These are phyloP conservation scores for Cetradonia linearis DNA, from an alignment of 495 filamentous ascomycete genomes.

Conservation along the genomic window DNA sequence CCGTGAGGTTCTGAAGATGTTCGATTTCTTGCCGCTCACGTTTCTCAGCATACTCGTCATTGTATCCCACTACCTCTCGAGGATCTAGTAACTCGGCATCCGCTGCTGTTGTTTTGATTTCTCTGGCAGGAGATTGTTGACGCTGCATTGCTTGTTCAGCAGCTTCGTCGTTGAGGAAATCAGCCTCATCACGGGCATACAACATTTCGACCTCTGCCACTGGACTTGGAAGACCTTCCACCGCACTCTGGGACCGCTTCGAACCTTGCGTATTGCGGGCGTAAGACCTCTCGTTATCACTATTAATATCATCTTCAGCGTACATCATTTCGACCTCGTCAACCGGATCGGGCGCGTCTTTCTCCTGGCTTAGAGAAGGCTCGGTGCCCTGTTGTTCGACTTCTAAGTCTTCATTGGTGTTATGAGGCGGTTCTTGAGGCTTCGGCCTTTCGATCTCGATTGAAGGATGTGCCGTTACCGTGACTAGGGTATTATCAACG, in stretches of 20 bases:
- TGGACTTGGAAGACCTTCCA: neutral
- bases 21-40: neutral
- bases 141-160: neutral
- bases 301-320: conserved; percentile 11
- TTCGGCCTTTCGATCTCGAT: neutral
- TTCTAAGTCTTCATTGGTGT: neutral
- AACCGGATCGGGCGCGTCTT: neutral
- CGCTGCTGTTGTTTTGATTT: neutral
- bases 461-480: neutral
- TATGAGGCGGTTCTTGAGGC: neutral
- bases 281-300: conserved; percentile 11
- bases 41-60: conserved; percentile 12
- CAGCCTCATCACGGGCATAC: neutral
- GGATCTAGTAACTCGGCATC: conserved; percentile 4
- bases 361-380: neutral
- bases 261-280: neutral
- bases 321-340: conserved; percentile 13
- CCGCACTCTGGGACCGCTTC: neutral
- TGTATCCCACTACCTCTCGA: conserved; percentile 12
- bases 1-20: too few relatives aligned
- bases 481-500: neutral
- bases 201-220: conserved; percentile 3
- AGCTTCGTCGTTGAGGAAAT: neutral
- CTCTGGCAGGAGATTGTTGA: neutral
- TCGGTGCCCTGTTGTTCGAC: neutral